Percentiles rank a stretch among this genome's conserved stretches.
Conservation (phyloP, 2,329 filamentous ascomycete genomes). For the Apiospora kogelbergensis region DNA sequence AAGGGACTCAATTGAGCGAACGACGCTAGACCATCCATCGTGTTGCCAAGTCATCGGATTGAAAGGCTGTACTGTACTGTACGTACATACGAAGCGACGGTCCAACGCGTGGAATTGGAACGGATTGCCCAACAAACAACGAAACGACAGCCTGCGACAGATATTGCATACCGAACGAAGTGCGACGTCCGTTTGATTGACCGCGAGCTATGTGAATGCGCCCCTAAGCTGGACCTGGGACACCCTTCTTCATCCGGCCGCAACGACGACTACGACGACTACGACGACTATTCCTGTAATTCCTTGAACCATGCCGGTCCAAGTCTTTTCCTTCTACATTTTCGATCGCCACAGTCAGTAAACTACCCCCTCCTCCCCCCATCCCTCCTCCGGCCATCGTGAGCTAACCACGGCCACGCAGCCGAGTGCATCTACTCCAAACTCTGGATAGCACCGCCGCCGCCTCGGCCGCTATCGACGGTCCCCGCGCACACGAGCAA, state of each 20-base stretch:
- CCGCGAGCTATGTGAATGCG: conserved; percentile 1
- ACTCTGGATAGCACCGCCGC: conserved; percentile 66
- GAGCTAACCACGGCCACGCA: conserved; percentile 38
- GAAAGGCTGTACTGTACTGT: not conserved
- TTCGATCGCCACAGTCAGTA: conserved; percentile 93
- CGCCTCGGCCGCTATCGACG: not conserved
- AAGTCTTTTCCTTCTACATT: conserved; percentile 95
- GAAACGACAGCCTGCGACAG: not conserved
- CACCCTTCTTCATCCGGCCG: not conserved
- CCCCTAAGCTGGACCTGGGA: not conserved
- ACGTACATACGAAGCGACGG: not conserved
- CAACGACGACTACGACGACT: too few species aligned
- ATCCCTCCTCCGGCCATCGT: not conserved
- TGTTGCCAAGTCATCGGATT: not conserved
- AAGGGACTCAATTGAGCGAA: not conserved
- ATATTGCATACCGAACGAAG: not conserved
- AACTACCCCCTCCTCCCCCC: conserved; percentile 4
- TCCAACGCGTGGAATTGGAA: not conserved
- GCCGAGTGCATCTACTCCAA: conserved; percentile 97
- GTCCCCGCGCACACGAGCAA: conserved; percentile 38
- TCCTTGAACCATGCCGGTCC: conserved; percentile 62
- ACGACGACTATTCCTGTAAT: not conserved
- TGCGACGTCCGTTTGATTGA: not conserved
- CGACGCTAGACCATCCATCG: not conserved
- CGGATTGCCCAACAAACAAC: not conserved